Conservation (phyloP, 2,329 filamentous ascomycete genomes). For the Fusarium vanettenii region DNA sequence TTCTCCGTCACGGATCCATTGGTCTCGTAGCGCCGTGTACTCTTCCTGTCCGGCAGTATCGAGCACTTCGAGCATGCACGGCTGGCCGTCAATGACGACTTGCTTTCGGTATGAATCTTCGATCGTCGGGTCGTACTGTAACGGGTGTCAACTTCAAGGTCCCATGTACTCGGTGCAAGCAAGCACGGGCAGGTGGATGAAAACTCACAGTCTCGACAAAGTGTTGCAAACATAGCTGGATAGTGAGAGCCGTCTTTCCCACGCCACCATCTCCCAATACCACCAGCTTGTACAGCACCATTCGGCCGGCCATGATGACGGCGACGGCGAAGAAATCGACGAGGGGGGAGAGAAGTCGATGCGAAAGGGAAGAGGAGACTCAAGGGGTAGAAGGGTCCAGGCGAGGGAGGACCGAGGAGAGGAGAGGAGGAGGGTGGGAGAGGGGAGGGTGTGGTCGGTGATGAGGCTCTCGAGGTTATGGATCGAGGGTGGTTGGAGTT, state of each 20-base stretch:
- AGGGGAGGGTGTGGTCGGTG: slow-evolving; percentile 32
- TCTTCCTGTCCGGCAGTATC: slow-evolving; percentile 99
- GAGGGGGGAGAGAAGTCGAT: slow-evolving; percentile 26
- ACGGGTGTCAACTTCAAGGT: slow-evolving; percentile 25
- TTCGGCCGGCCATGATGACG: slow-evolving; percentile 83
- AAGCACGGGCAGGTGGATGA: slow-evolving; percentile 2
- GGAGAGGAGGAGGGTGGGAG: slow-evolving; percentile 10
- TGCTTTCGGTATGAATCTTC: slow-evolving; percentile 91
- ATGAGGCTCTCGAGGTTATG: slow-evolving; percentile 36
- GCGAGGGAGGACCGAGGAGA: slow-evolving; percentile 27
- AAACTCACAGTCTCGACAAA: slow-evolving; percentile 89
- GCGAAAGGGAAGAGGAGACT: slow-evolving; percentile 10
- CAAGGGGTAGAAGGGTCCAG: slow-evolving; percentile 20
- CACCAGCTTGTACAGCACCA: slow-evolving; percentile 96
- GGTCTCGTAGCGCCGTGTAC: slow-evolving; percentile 94
- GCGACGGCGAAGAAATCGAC: slow-evolving; percentile 37
- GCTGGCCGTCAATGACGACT: slow-evolving; percentile 92
- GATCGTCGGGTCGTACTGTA: slow-evolving; percentile 85
- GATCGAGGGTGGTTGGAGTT: slow-evolving; percentile 33
- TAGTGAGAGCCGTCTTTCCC: slow-evolving; percentile 92
- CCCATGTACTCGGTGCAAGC: background rate
- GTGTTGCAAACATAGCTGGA: slow-evolving; percentile 97
- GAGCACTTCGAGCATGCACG: slow-evolving; percentile 96
- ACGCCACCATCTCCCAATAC: slow-evolving; percentile 94
- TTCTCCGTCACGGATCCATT: slow-evolving; percentile 98